phyloP scores from a whole-genome alignment of 2,329 filamentous ascomycete species.

The Pseudogymnoascus destructans region DNA sequence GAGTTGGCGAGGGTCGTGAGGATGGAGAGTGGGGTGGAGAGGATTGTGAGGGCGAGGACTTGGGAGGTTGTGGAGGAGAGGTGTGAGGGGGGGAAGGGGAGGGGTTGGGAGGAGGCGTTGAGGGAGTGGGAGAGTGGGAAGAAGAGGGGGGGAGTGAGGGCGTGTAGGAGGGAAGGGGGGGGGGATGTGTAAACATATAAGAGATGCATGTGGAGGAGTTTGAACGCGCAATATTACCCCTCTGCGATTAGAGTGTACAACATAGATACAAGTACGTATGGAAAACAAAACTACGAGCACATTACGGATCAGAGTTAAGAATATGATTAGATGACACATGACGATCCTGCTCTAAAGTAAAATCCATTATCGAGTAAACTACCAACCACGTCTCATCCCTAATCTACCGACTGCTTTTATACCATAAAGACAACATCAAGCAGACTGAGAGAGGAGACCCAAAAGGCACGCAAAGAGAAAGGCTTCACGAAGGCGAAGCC shows the following conservation, averaged over 20 bases:
- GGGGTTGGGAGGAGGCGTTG: constrained; percentile 52
- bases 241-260: constrained; percentile 2
- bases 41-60: constrained; percentile 65
- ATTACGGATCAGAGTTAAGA: neutral
- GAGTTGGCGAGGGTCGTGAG: constrained; percentile 58
- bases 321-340: constrained; percentile 2
- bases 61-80: constrained; percentile 69
- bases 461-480: constrained; percentile 17
- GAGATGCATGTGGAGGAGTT: neutral
- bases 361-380: constrained; percentile 28
- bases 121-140: constrained; percentile 41
- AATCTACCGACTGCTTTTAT: constrained; percentile 27
- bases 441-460: constrained; percentile 21
- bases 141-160: neutral
- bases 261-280: constrained; percentile 2
- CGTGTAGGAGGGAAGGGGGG: neutral
- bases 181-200: neutral
- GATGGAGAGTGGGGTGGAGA: constrained; percentile 64
- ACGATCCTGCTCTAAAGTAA: constrained; percentile 20
- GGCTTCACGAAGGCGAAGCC: constrained; percentile 17
- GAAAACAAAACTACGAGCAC: neutral
- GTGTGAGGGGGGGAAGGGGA: constrained; percentile 41
- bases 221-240: neutral
- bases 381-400: constrained; percentile 22
- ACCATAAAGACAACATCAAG: constrained; percentile 25